Conservation (phyloP, 768 basidiomycete genomes). For the Serendipita sp. region DNA sequence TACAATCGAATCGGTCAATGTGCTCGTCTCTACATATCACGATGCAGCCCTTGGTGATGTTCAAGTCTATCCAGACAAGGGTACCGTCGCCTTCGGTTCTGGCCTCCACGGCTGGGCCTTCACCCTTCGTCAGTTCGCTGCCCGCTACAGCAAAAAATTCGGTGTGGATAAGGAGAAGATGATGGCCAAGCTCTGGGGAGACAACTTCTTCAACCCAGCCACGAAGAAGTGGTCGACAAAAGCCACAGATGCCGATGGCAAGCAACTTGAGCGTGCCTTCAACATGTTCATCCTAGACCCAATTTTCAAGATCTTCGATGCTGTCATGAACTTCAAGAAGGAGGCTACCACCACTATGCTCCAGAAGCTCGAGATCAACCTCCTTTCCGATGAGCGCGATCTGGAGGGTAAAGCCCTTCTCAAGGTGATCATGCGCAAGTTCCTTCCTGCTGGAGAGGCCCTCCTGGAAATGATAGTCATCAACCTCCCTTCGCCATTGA, state of each 20-base stretch:
- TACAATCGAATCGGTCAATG: conserved; percentile 95
- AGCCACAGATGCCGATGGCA: conserved; percentile 57
- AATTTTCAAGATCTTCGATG: conserved; percentile 96
- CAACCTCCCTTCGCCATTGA: conserved; percentile 92
- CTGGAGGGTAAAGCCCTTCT: conserved; percentile 90
- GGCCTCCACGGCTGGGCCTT: conserved; percentile 99
- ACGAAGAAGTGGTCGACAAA: conserved; percentile 94
- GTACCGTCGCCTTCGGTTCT: conserved; percentile 96
- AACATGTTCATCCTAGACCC: conserved; percentile 97
- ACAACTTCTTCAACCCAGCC: conserved; percentile 97
- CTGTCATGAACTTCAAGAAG: conserved; percentile 99
- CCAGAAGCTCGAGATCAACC: conserved; percentile 91
- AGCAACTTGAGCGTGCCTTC: conserved; percentile 93
- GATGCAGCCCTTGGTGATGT: conserved; percentile 89
- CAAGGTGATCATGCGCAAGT: conserved; percentile 97
- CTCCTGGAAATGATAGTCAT: conserved; percentile 99
- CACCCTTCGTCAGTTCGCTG: conserved; percentile 93
- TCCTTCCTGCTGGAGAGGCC: conserved; percentile 96
- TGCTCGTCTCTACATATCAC: conserved; percentile 95
- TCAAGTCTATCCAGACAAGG: conserved; percentile 96
- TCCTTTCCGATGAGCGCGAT: conserved; percentile 75
- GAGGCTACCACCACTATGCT: conserved; percentile 67
- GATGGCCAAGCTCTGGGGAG: conserved; percentile 96
- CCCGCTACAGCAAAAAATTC: conserved; percentile 92
- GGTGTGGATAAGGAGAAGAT: conserved; percentile 98